Percentiles rank a stretch among this genome's conserved stretches.
These are phyloP conservation scores for Yarrowia yakushimensis DNA, from an alignment of 805 yeast species.

Conservation along the genomic window DNA sequence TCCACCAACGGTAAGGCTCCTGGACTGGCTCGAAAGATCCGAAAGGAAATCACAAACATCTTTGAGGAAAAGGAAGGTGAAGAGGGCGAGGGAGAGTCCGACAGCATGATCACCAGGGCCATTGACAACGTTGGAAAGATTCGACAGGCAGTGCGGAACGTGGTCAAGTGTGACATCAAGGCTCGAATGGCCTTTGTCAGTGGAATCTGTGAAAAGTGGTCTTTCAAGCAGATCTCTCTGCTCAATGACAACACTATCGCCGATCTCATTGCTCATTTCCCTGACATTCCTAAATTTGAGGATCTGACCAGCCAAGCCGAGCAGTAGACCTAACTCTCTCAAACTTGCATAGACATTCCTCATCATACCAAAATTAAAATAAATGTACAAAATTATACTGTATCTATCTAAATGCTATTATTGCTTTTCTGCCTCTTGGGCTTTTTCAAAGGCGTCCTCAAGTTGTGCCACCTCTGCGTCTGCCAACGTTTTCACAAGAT, in stretches of 20 bases:
- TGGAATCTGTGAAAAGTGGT: slow-evolving; percentile 56
- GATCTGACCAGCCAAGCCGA: neutral
- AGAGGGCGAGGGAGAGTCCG: slow-evolving; percentile 43
- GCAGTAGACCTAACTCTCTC: neutral
- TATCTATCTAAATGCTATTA: too few relatives aligned
- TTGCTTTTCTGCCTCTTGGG: neutral
- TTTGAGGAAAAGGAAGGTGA: slow-evolving; percentile 40
- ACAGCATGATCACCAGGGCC: slow-evolving; percentile 8
- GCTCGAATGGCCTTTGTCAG: slow-evolving; percentile 71
- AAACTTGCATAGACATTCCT: neutral
- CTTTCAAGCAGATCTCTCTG: slow-evolving; percentile 57
- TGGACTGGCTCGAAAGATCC: slow-evolving; percentile 61
- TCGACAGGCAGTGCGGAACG: slow-evolving; percentile 48
- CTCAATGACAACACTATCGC: slow-evolving; percentile 34
- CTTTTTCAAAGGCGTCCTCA: neutral
- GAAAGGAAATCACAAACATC: slow-evolving; percentile 44
- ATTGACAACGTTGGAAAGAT: slow-evolving; percentile 58
- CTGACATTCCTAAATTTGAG: slow-evolving; percentile 24
- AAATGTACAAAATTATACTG: neutral
- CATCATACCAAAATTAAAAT: neutral
- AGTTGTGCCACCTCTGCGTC: neutral
- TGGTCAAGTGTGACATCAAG: slow-evolving; percentile 50
- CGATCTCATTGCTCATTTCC: slow-evolving; percentile 41
- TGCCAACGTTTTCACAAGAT: neutral
- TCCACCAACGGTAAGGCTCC: slow-evolving; percentile 83